phyloP scores from a whole-genome alignment of 371 early-diverging fungal species.

The Synchytrium microbalum region DNA sequence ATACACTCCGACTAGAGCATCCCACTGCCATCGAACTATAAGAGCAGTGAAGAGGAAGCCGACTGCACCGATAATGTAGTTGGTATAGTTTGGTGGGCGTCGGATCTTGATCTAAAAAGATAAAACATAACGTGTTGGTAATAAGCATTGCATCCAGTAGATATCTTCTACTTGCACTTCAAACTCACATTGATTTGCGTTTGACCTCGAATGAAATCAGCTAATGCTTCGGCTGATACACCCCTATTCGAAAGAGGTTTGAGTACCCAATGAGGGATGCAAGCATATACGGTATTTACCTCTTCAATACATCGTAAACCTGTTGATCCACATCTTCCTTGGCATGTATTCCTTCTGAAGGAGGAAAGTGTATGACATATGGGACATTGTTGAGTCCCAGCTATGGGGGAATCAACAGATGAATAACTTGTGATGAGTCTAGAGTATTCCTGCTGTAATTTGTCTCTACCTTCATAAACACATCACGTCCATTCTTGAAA shows the following conservation, averaged over 20 bases:
- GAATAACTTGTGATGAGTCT: neutral
- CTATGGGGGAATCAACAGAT: conserved; percentile 17
- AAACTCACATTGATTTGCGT: conserved; percentile 25
- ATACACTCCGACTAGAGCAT: conserved; percentile 21
- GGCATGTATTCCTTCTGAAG: conserved; percentile 48
- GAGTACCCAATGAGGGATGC: no score
- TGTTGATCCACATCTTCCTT: conserved; percentile 21
- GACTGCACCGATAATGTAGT: conserved; percentile 19
- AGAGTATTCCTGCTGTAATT: neutral
- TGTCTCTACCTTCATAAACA: conserved; percentile 57
- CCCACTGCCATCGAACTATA: conserved; percentile 13
- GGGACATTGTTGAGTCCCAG: conserved; percentile 59
- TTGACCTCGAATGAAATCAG: conserved; percentile 42
- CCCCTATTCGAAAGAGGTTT: no score
- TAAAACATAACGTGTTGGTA: no score
- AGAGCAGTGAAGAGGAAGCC: conserved; percentile 25
- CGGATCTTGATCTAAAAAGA: conserved; percentile 20
- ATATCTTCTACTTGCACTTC: no score
- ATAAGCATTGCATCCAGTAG: no score
- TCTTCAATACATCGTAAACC: neutral
- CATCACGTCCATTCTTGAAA: conserved; percentile 60
- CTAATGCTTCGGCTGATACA: conserved; percentile 57
- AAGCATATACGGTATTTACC: no score
- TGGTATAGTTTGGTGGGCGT: conserved; percentile 27
- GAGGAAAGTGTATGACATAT: conserved; percentile 62